Conservation (phyloP, 169 alveolate genomes). For the Cryptosporidium sp. region DNA sequence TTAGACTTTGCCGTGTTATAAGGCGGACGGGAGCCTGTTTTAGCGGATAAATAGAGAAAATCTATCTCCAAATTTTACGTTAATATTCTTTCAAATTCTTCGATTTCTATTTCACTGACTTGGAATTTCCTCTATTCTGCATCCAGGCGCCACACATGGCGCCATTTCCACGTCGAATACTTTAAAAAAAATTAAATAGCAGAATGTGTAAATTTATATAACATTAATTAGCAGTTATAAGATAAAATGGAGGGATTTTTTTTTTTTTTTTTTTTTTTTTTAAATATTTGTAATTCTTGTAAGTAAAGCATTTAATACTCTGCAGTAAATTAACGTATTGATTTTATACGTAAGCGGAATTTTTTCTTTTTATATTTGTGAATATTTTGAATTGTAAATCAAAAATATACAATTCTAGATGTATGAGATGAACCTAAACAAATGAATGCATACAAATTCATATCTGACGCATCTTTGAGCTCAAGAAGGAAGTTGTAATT, state of each 20-base stretch:
- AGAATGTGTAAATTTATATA: neutral
- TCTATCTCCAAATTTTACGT: neutral
- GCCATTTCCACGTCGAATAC: conserved; percentile 60
- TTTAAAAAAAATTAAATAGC: conserved; percentile 4
- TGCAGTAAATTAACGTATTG: neutral
- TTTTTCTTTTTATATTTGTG: too few species aligned
- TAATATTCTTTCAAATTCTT: neutral
- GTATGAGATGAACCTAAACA: too few species aligned
- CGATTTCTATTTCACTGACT: neutral
- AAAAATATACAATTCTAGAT: neutral
- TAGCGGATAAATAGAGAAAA: neutral
- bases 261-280: too few species aligned
- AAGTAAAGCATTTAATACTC: neutral
- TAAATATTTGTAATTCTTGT: neutral
- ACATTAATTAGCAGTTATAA: neutral
- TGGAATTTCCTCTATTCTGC: conserved; percentile 22
- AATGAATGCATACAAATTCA: neutral
- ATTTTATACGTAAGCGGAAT: neutral
- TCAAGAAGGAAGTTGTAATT: too few species aligned
- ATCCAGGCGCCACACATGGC: conserved; percentile 67
- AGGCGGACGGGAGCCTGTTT: conserved; percentile 29
- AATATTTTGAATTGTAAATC: too few species aligned
- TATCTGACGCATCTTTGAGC: neutral
- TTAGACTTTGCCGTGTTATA: neutral
- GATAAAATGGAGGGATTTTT: neutral